Evolutionary conservation across 1,139 yeast genomes (phyloP).

Genomic region (Spathaspora jeffriesii): DNA sequence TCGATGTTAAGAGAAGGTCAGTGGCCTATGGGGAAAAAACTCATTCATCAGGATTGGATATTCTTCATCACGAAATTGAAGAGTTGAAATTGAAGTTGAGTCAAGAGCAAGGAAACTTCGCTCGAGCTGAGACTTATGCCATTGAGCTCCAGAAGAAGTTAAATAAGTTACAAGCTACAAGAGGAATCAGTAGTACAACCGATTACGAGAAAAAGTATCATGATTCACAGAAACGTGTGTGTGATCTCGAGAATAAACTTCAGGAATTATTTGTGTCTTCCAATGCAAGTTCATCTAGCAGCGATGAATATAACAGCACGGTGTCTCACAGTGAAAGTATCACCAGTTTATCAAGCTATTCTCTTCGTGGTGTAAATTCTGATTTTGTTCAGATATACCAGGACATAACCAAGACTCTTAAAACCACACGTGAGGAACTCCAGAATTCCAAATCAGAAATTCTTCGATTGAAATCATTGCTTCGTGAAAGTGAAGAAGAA

Average conservation of each 20-base stretch:
- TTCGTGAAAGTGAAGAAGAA: slow-evolving; percentile 50
- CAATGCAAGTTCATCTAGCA: slow-evolving; percentile 13
- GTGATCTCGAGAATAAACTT: slow-evolving; percentile 34
- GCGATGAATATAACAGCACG: slow-evolving; percentile 10
- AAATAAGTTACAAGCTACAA: slow-evolving; percentile 41
- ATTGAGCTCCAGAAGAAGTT: slow-evolving; percentile 47
- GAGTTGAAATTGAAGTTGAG: slow-evolving; percentile 35
- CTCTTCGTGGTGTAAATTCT: slow-evolving; percentile 24
- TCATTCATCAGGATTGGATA: slow-evolving; percentile 20
- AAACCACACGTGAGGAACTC: slow-evolving; percentile 51
- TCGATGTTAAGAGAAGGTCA: slow-evolving; percentile 24
- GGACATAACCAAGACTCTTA: slow-evolving; percentile 53
- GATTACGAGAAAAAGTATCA: slow-evolving; percentile 40
- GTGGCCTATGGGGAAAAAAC: slow-evolving; percentile 34
- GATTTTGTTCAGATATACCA: slow-evolving; percentile 57
- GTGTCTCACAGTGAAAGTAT: slow-evolving; percentile 36
- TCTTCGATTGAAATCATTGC: slow-evolving; percentile 49
- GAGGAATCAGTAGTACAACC: slow-evolving; percentile 33
- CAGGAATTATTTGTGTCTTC: slow-evolving; percentile 17
- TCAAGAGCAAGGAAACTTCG: slow-evolving; percentile 43
- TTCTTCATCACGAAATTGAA: slow-evolving; percentile 34
- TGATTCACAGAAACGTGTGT: slow-evolving; percentile 36
- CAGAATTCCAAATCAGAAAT: slow-evolving; percentile 52
- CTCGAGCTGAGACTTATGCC: slow-evolving; percentile 48
- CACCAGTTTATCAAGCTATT: slow-evolving; percentile 28